A percentile compares a stretch with the other conserved stretches of the same genome.
phyloP scores from a whole-genome alignment of 352 stramenopile genomes.

The Globisporangium ultimum region DNA sequence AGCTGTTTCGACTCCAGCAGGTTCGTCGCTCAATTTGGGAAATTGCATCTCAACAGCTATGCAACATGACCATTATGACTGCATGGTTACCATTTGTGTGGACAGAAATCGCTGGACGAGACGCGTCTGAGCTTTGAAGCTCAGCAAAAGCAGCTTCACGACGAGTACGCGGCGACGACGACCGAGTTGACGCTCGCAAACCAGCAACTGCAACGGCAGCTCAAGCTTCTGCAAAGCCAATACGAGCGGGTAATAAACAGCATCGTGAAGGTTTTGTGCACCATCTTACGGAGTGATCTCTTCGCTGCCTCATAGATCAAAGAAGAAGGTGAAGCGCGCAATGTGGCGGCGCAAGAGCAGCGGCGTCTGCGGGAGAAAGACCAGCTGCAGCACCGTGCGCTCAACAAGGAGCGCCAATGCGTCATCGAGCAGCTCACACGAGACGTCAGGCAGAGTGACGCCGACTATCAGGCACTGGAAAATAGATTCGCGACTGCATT shows the following conservation, averaged over 20 bases:
- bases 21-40: not conserved
- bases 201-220: slow-evolving; percentile 34
- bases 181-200: slow-evolving; percentile 25
- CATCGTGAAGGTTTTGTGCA: no score
- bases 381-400: slow-evolving; percentile 19
- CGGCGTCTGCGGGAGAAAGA: slow-evolving; percentile 40
- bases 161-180: slow-evolving; percentile 13
- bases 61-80: not conserved
- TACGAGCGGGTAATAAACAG: slow-evolving; percentile 27
- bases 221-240: slow-evolving; percentile 36
- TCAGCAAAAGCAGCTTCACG: slow-evolving; percentile 26
- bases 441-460: slow-evolving; percentile 24
- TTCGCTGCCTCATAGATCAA: slow-evolving; percentile 9
- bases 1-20: slow-evolving; percentile 41
- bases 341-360: slow-evolving; percentile 26
- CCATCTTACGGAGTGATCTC: no score
- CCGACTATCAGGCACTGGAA: slow-evolving; percentile 25
- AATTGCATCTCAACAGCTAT: not conserved
- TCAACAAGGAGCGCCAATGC: slow-evolving; percentile 18
- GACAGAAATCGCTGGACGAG: slow-evolving; percentile 9
- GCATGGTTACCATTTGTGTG: no score
- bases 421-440: slow-evolving; percentile 25
- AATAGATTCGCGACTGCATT: slow-evolving; percentile 19
- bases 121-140: slow-evolving; percentile 21
- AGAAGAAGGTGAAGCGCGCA: slow-evolving; percentile 30